A percentile compares a stretch with the other conserved stretches of the same genome.
Conservation (phyloP, 805 yeast species). For the Lipomyces oligophaga region DNA sequence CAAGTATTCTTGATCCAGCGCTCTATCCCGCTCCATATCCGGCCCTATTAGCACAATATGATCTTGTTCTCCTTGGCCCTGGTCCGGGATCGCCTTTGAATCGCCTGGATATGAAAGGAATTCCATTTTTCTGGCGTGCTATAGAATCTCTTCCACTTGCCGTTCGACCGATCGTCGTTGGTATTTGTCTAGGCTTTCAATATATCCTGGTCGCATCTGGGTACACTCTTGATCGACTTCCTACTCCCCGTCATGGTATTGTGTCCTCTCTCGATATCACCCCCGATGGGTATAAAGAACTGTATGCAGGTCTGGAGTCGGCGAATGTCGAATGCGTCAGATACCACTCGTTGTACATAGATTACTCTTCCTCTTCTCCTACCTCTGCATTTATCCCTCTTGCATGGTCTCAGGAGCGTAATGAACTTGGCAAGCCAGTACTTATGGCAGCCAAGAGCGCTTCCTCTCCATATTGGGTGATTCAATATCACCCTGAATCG, state of each 20-base stretch:
- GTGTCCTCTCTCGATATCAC: conserved; percentile 48
- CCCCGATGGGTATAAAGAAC: conserved; percentile 34
- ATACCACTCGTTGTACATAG: conserved; percentile 76
- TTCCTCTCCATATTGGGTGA: conserved; percentile 73
- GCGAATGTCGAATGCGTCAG: conserved; percentile 63
- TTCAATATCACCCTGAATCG: conserved; percentile 97
- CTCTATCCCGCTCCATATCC: conserved; percentile 45
- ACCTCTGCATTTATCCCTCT: conserved; percentile 48
- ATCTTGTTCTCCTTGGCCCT: conserved; percentile 85
- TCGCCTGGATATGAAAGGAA: conserved; percentile 63
- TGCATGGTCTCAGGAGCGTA: conserved; percentile 54
- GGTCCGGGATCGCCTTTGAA: conserved; percentile 90
- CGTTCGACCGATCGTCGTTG: conserved; percentile 51
- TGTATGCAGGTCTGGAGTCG: conserved; percentile 42
- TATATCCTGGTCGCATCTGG: conserved; percentile 66
- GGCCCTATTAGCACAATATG: conserved; percentile 47
- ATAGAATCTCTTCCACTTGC: conserved; percentile 28
- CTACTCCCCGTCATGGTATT: conserved; percentile 79
- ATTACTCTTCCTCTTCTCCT: conserved; percentile 6
- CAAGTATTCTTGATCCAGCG: conserved; percentile 41
- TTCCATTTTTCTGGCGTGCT: conserved; percentile 51
- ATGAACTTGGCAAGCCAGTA: conserved; percentile 37
- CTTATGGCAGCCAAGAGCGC: conserved; percentile 73
- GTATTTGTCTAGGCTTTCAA: conserved; percentile 93
- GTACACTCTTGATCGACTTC: conserved; percentile 49